Conservation (phyloP, 169 alveolate species). For the Haemoproteus tartakovskyi region DNA sequence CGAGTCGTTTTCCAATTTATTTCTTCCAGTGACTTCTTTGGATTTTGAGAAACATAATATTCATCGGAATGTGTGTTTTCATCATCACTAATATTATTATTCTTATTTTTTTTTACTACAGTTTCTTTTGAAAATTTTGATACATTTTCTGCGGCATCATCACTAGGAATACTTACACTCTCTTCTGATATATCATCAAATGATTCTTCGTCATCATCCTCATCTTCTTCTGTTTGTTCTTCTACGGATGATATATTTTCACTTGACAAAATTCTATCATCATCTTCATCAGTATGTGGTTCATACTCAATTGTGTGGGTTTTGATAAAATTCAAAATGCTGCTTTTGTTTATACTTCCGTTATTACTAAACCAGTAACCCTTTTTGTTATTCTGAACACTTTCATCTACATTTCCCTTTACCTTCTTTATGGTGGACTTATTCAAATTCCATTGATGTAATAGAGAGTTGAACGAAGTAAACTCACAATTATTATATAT, state of each 20-base stretch:
- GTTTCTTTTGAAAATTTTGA: too few relatives aligned
- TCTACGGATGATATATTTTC: too few relatives aligned
- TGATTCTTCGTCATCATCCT: constrained; percentile 6
- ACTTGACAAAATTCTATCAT: too few relatives aligned
- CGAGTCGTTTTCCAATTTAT: too few relatives aligned
- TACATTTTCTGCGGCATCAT: too few relatives aligned
- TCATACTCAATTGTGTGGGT: constrained; percentile 63
- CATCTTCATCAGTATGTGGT: constrained; percentile 43
- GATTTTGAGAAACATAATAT: too few relatives aligned
- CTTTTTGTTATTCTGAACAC: constrained; percentile 4
- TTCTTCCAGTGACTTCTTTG: too few relatives aligned
- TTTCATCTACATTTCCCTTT: background rate
- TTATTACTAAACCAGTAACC: constrained; percentile 33
- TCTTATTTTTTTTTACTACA: too few relatives aligned
- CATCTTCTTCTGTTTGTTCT: background rate
- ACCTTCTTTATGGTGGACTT: constrained; percentile 49
- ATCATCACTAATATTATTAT: background rate
- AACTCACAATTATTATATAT: constrained; percentile 41
- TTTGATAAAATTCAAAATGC: constrained; percentile 52
- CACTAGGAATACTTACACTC: too few relatives aligned
- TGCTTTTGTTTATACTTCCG: constrained; percentile 47
- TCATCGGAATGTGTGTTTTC: too few relatives aligned
- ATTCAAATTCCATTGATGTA: constrained; percentile 54
- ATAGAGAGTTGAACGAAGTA: constrained; percentile 28
- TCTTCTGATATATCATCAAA: too few relatives aligned